These are phyloP conservation scores for Trichodelitschia bisporula DNA, from an alignment of 495 filamentous ascomycete genomes.

Conservation along the genomic window DNA sequence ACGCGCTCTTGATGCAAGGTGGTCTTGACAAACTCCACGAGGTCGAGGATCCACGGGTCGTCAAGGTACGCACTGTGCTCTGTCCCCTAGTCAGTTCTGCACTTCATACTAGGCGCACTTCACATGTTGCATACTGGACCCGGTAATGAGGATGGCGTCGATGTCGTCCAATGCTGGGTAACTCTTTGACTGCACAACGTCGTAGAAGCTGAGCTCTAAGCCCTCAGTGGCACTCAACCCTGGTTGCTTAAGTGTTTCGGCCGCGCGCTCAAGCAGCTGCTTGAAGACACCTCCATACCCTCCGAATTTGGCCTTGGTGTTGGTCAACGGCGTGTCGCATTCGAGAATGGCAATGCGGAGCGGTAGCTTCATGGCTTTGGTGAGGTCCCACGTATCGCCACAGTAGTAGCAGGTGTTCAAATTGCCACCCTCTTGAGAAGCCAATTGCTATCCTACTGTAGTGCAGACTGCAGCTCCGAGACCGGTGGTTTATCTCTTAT, in stretches of 20 bases:
- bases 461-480: no score
- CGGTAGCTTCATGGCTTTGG: constrained; percentile 22
- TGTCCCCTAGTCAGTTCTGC: constrained; percentile 9
- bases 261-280: constrained; percentile 29
- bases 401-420: no score
- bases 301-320: constrained; percentile 33
- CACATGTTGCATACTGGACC: constrained; percentile 23
- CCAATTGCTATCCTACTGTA: no score
- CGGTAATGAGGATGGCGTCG: constrained; percentile 64
- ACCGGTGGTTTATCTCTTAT: no score
- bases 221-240: constrained; percentile 12
- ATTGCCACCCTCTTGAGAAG: no score
- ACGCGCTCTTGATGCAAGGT: constrained; percentile 33
- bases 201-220: constrained; percentile 36
- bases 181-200: constrained; percentile 33
- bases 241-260: constrained; percentile 20
- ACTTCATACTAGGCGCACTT: not conserved
- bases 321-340: constrained; percentile 43
- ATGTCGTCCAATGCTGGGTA: constrained; percentile 50
- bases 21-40: constrained; percentile 43
- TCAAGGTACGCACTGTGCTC: constrained; percentile 38
- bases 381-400: no score
- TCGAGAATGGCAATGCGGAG: constrained; percentile 68
- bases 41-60: constrained; percentile 46
- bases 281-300: constrained; percentile 52